These are phyloP conservation scores for Nissolia schottii DNA, from an alignment of 306 rosid species.

Conservation along the genomic window DNA sequence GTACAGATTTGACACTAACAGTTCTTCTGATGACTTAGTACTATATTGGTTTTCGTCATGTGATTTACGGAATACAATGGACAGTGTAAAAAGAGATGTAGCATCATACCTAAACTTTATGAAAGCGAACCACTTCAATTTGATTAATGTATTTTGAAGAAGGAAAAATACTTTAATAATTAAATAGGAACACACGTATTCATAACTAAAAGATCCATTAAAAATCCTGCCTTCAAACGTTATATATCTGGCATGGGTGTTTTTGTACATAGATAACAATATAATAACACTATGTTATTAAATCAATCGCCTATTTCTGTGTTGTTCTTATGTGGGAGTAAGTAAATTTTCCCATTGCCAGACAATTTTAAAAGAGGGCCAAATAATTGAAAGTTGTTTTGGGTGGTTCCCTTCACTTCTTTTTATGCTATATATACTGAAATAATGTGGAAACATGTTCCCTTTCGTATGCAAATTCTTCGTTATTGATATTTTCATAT, in stretches of 20 bases:
- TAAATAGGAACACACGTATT: background rate
- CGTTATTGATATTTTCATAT: background rate
- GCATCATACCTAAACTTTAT: background rate
- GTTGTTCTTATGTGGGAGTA: constrained; percentile 9
- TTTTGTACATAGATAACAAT: background rate
- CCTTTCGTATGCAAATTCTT: background rate
- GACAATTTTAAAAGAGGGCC: constrained; percentile 14
- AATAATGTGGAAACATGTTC: background rate
- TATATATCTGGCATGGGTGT: background rate
- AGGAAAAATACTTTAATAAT: background rate
- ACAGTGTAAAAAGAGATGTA: background rate
- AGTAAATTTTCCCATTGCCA: background rate
- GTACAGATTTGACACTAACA: background rate
- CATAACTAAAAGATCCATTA: background rate
- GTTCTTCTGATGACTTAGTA: background rate
- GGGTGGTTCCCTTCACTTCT: constrained; percentile 27
- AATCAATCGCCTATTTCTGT: background rate
- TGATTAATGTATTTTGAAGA: background rate
- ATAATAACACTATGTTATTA: background rate
- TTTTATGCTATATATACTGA: constrained; percentile 26
- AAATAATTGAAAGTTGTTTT: constrained; percentile 27
- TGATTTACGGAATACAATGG: background rate
- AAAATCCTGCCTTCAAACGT: background rate
- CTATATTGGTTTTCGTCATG: background rate
- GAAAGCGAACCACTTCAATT: background rate